A percentile compares a stretch with the other conserved stretches of the same genome.
phyloP scores from a whole-genome alignment of 495 filamentous ascomycete species.

The Endocarpon pusillum region DNA sequence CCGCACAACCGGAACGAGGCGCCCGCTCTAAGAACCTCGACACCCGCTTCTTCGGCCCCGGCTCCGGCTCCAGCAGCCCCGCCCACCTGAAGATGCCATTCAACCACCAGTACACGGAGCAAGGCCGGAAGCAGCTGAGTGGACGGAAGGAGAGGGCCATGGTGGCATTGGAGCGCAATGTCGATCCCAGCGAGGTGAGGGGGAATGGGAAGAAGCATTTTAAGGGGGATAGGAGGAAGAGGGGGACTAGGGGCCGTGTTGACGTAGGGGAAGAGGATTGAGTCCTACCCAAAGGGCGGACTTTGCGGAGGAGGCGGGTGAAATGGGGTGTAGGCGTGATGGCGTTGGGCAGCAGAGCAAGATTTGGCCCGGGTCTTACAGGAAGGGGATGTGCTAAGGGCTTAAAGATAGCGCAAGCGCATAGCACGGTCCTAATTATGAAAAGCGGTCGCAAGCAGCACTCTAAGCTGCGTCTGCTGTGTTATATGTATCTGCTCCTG shows the following conservation, averaged over 20 bases:
- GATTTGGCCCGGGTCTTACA: too few relatives aligned
- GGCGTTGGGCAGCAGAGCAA: too few relatives aligned
- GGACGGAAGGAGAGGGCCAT: conserved; percentile 74
- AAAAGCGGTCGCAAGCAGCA: too few relatives aligned
- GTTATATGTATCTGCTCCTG: too few relatives aligned
- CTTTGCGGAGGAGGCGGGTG: too few relatives aligned
- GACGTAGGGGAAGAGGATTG: conserved; percentile 19
- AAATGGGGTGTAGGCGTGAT: too few relatives aligned
- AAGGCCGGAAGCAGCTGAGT: conserved; percentile 57
- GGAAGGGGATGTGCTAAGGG: too few relatives aligned
- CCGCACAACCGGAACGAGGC: conserved; percentile 31
- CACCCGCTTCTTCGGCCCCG: conserved; percentile 66
- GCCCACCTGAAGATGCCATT: conserved; percentile 65
- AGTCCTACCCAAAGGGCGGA: too few relatives aligned
- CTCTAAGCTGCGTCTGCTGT: too few relatives aligned
- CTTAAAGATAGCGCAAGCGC: too few relatives aligned
- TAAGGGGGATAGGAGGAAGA: conserved; percentile 60
- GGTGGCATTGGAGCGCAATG: conserved; percentile 66
- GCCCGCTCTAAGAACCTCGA: conserved; percentile 61
- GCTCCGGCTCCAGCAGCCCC: conserved; percentile 36
- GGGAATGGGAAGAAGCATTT: conserved; percentile 81
- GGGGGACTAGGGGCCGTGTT: conserved; percentile 37
- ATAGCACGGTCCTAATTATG: too few relatives aligned
- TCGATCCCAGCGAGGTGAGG: conserved; percentile 70
- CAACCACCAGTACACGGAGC: conserved; percentile 69